phyloP scores from a whole-genome alignment of 352 stramenopile genomes.

The Globisporangium barbulae region DNA sequence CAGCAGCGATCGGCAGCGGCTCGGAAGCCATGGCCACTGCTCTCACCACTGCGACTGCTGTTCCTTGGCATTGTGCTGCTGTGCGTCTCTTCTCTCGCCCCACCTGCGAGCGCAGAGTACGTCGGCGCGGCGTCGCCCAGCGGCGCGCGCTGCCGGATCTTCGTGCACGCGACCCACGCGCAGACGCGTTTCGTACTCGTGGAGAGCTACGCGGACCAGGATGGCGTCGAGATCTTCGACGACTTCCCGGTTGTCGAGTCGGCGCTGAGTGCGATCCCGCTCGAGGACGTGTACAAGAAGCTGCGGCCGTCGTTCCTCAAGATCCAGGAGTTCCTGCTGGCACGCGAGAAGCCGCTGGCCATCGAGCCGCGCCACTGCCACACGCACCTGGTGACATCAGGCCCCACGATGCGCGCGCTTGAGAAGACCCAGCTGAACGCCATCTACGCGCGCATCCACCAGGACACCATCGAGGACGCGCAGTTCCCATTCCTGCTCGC shows the following conservation, averaged over 20 bases:
- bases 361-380: conserved; percentile 55
- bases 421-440: conserved; percentile 22
- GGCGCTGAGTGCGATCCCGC: conserved; percentile 20
- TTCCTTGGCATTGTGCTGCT: conserved; percentile 15
- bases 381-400: conserved; percentile 30
- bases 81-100: background rate
- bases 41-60: background rate
- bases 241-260: conserved; percentile 26
- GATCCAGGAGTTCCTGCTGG: conserved; percentile 31
- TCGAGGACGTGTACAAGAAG: conserved; percentile 35
- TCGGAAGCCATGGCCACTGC: background rate
- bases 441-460: conserved; percentile 29
- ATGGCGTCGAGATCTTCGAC: conserved; percentile 46
- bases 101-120: conserved; percentile 10
- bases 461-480: conserved; percentile 42
- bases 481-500: conserved; percentile 56
- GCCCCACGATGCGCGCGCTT: conserved; percentile 24
- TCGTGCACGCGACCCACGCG: conserved; percentile 34
- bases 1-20: background rate
- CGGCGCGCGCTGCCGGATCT: conserved; percentile 47
- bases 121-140: conserved; percentile 16
- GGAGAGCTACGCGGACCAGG: conserved; percentile 45
- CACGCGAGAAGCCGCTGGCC: conserved; percentile 19
- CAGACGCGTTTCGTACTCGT: conserved; percentile 50
- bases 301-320: conserved; percentile 43